Percentiles rank a stretch among this genome's conserved stretches.
Evolutionary conservation across 1,284 basidiomycete genomes (phyloP).

Genomic region (Apiotrichum veenhuisii): DNA sequence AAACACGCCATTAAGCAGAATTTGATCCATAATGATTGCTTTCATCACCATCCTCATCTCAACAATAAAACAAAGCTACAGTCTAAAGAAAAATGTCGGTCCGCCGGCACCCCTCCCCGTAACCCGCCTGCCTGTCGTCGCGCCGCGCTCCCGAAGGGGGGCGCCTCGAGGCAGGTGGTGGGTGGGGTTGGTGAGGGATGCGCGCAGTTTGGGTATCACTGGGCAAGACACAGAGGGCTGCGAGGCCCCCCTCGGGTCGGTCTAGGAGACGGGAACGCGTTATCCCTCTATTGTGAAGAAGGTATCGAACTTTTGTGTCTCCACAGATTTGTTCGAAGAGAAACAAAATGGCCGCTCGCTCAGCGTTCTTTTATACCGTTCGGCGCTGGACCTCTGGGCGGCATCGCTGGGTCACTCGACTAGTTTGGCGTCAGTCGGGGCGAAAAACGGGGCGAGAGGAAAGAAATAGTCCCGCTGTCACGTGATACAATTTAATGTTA

Average conservation of each 20-base stretch:
- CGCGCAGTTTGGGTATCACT: conserved; percentile 37
- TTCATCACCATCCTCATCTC: no score
- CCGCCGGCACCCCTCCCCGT: conserved; percentile 19
- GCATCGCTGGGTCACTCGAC: no score
- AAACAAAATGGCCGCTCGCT: not conserved
- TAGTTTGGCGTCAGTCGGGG: no score
- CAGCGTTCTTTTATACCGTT: not conserved
- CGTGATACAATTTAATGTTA: no score
- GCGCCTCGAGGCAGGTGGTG: conserved; percentile 16
- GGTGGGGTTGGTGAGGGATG: conserved; percentile 10
- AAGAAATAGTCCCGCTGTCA: no score
- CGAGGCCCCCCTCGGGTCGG: conserved; percentile 18
- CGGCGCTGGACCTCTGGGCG: no score
- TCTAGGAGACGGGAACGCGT: conserved; percentile 51
- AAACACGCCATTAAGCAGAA: no score
- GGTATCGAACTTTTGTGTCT: conserved; percentile 50
- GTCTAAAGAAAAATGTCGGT: conserved; percentile 20
- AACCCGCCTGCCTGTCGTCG: conserved; percentile 22
- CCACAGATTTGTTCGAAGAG: conserved; percentile 36
- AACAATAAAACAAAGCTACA: not conserved
- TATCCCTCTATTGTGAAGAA: conserved; percentile 40
- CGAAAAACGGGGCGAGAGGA: not conserved
- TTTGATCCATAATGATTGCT: no score
- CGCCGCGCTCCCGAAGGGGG: conserved; percentile 16
- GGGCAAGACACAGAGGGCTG: conserved; percentile 12